phyloP scores from a whole-genome alignment of 768 basidiomycete species.

The Flagelloscypha sp. region DNA sequence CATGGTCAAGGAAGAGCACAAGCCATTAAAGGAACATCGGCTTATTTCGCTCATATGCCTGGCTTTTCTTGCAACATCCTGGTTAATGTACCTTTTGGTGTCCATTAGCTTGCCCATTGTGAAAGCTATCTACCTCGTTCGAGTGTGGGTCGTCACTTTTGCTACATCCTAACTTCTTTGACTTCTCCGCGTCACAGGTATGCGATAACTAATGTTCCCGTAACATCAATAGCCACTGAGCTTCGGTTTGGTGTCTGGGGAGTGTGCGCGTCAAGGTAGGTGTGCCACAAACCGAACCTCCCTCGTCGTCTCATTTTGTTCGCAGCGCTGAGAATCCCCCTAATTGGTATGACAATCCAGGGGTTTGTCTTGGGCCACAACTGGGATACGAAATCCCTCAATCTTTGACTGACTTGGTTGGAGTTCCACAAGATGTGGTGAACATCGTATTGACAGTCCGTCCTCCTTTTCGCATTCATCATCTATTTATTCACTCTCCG shows the following conservation, averaged over 20 bases:
- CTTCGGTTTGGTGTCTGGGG: slow-evolving; percentile 81
- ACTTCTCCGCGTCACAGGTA: slow-evolving; percentile 21
- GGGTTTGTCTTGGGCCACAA: slow-evolving; percentile 50
- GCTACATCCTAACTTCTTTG: too few relatives aligned
- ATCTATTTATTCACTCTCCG: neutral
- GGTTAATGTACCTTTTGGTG: slow-evolving; percentile 69
- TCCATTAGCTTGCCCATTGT: slow-evolving; percentile 71
- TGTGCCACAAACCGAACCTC: neutral
- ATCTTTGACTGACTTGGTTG: slow-evolving; percentile 30
- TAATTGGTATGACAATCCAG: slow-evolving; percentile 29
- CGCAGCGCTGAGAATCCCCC: slow-evolving; percentile 25
- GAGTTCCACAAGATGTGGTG: slow-evolving; percentile 36
- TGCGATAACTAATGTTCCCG: slow-evolving; percentile 21
- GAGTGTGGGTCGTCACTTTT: too few relatives aligned
- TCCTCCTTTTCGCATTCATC: slow-evolving; percentile 20
- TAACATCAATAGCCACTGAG: slow-evolving; percentile 47
- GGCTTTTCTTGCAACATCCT: slow-evolving; percentile 46
- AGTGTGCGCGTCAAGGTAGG: slow-evolving; percentile 55
- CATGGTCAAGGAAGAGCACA: slow-evolving; percentile 20
- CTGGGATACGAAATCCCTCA: slow-evolving; percentile 64
- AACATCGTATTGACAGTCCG: slow-evolving; percentile 40
- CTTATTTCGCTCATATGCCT: slow-evolving; percentile 39
- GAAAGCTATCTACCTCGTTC: slow-evolving; percentile 56
- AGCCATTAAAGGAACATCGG: slow-evolving; percentile 39
- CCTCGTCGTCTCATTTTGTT: slow-evolving; percentile 2